These are phyloP conservation scores for Exserohilum rostratum DNA, from an alignment of 2,329 filamentous ascomycete genomes.

Conservation along the genomic window DNA sequence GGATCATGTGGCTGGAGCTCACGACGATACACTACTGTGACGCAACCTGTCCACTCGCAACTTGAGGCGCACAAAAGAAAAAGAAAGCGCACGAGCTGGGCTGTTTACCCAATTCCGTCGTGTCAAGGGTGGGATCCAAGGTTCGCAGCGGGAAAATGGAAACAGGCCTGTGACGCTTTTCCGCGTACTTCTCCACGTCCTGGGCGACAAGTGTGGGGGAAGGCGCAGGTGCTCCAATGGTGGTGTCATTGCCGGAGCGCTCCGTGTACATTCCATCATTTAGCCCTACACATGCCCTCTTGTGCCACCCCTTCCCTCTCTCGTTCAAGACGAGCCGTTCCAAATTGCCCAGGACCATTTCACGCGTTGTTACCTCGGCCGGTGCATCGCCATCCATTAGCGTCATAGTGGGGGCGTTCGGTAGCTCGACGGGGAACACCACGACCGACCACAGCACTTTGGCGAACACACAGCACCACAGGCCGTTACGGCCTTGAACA, in stretches of 20 bases:
- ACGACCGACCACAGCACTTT: conserved; percentile 30
- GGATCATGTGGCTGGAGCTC: conserved; percentile 32
- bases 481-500: conserved; percentile 46
- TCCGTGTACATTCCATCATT: conserved; percentile 16
- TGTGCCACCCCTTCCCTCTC: conserved; percentile 1
- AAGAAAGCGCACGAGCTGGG: background rate
- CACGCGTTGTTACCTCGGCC: conserved; percentile 35
- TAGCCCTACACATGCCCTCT: conserved; percentile 1
- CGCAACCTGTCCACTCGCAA: background rate
- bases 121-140: conserved; percentile 23
- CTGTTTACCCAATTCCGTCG: conserved; percentile 20
- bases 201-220: conserved; percentile 41
- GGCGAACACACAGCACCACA: conserved; percentile 37
- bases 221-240: conserved; percentile 19
- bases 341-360: conserved; percentile 8
- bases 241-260: conserved; percentile 22
- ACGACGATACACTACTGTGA: conserved; percentile 8
- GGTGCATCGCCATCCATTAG: conserved; percentile 30
- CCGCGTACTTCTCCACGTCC: conserved; percentile 34
- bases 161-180: conserved; percentile 16
- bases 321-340: background rate
- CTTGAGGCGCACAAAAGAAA: conserved; percentile 8
- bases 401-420: conserved; percentile 43
- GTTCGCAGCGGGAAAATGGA: background rate
- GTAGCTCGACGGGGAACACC: conserved; percentile 16